Base-by-base conservation (phyloP, 495 filamentous ascomycete genomes). In the Collariella sp. region DNA sequence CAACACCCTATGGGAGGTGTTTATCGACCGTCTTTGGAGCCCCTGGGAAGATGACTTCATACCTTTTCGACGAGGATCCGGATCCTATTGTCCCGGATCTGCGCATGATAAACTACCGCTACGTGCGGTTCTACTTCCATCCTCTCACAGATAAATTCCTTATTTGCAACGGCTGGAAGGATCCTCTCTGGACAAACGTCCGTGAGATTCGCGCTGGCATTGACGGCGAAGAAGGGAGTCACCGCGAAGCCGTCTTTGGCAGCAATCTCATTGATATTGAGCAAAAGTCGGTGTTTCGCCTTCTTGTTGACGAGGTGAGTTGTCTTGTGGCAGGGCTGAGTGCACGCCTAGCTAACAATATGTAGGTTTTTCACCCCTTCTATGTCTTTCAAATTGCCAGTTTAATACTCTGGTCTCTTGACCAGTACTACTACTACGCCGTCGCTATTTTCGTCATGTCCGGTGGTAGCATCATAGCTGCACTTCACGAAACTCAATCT, bases 371-470 rank as follows among this genome's bases (percentile, higher is more conserved):
- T 65, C 93, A 97, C 64, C 94, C 94, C 3, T 97, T 99, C 71
- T 99, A 97, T 63, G 84, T 96, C 34, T 99, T 99, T 70, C 94
- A 99, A 66, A 83, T 99, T 62, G 91, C 89, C 31, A 97, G 94
- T 73, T 73, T 99, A 51, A 67, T 93, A 43, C 83, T 99, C 5
- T 99, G 94, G 94, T 95, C 91, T 15, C 56, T 95, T 26, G 94
- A 99, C 62, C 74, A 91, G 59, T 99, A 99, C 62, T 97, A 95
- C 61, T 97, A 96, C 66, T 99, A 99, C 74, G 94, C 94, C 29
- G 76, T 81, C 26, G 96, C 91, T 67, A 99, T 99, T 55, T 95
- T 99, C 59, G 61, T 94, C 50, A 99, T 99, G 57, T 99, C 94
- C 0, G 75, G 89, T 33, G 83, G 88, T 56, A 96, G 91, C 69